These are phyloP conservation scores for Pisolithus albus DNA, from an alignment of 768 basidiomycete species.

Conservation along the genomic window DNA sequence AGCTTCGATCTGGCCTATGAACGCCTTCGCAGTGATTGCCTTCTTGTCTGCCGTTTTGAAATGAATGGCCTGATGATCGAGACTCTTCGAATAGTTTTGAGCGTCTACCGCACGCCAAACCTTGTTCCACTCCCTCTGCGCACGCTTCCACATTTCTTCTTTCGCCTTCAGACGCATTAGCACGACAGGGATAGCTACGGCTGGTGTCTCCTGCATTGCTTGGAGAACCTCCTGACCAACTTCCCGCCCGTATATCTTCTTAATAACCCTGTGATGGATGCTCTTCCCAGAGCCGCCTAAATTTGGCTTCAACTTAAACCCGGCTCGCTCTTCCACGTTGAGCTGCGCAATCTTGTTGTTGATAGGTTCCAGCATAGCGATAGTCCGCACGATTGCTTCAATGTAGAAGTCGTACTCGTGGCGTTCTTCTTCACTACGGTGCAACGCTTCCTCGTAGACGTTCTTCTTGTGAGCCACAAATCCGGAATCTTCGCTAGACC, in stretches of 20 bases:
- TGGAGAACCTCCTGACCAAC: conserved; percentile 74
- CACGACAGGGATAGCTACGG: conserved; percentile 83
- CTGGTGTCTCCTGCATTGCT: conserved; percentile 90
- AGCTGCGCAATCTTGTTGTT: conserved; percentile 80
- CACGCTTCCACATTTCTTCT: conserved; percentile 98
- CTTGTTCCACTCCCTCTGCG: conserved; percentile 97
- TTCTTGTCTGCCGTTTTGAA: conserved; percentile 93
- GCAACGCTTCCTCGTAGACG: conserved; percentile 91
- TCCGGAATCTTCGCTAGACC: conserved; percentile 89
- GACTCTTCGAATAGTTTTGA: conserved; percentile 85
- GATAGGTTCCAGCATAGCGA: conserved; percentile 85
- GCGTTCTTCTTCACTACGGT: conserved; percentile 94
- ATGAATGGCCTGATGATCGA: conserved; percentile 88
- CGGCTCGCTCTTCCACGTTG: conserved; percentile 65
- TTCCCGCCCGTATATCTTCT: conserved; percentile 94
- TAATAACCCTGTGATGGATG: conserved; percentile 88
- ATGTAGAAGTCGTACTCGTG: conserved; percentile 99
- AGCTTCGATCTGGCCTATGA: conserved; percentile 80
- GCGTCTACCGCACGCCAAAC: conserved; percentile 97
- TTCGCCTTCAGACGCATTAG: conserved; percentile 87
- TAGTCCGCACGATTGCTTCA: conserved; percentile 89
- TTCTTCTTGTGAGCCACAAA: conserved; percentile 92
- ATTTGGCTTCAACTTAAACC: conserved; percentile 85
- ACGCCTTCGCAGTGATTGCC: conserved; percentile 62
- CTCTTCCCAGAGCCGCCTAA: conserved; percentile 78